Evolutionary conservation across 768 basidiomycete genomes (phyloP), one percentile per base, ranked within the genome.

Genomic region (Terana coerulea): DNA sequence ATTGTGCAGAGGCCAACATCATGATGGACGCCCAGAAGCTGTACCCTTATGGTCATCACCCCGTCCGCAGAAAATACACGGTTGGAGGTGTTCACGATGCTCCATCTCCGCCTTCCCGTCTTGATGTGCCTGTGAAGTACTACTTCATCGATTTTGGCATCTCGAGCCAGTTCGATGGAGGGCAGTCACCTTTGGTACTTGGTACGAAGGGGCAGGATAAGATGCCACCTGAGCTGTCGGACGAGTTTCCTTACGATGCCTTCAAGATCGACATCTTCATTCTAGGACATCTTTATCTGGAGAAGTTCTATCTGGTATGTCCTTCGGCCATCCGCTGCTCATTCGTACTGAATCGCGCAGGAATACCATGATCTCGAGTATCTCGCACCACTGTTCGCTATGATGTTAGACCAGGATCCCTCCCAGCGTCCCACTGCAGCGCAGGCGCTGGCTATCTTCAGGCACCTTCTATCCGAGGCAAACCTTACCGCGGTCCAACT

Each of bases 231-330:
- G 65, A 67, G 34, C 48, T 65, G 2, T 60, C 56, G 2, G 11
- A 21, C 10, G 34, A 46, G 1, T 24, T 51, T 1, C 64, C 60
- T 0, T 64, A 65, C 39, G 54, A 67, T 31, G 51, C 60, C 0
- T 63, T 55, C 53, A 60, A 62, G 41, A 53, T 58, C 31, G 66
- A 65, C 24, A 61, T 64, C 1, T 67, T 55, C 42, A 54, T 57
- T 9, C 49, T 65, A 7, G 64, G 66, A 1, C 58, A 63, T 46
- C 17, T 65, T 1, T 64, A 37, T 37, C n/a, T 7, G 7, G 36
- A 37, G n/a, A 37, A 7, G 6, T 37, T 37, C 36, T 7, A n/a
- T 7, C 7, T 7, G 6, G 36, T 37, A 17, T 5, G 36, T 37
- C 36, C n/a, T 19, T n/a, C n/a, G n/a, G n/a, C n/a, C n/a, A n/a